Conservation (phyloP, 2,329 filamentous ascomycete genomes). For the Annulohypoxylon truncatum region DNA sequence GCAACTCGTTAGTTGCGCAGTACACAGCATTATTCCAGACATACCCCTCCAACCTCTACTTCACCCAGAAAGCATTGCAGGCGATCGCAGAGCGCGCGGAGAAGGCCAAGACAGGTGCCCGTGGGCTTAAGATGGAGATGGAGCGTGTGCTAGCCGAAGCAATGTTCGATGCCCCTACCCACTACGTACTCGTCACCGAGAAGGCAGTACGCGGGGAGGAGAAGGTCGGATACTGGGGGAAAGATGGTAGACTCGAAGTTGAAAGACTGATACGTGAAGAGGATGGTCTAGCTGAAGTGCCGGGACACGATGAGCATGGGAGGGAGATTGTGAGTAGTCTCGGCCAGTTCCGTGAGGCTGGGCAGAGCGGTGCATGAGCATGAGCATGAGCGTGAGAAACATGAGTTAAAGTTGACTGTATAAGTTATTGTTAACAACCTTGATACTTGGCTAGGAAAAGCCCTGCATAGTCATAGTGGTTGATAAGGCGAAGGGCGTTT, state of each 20-base stretch:
- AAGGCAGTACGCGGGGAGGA: constrained; percentile 72
- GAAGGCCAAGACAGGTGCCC: constrained; percentile 76
- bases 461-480: background rate
- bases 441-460: background rate
- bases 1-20: constrained; percentile 87
- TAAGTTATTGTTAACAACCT: background rate
- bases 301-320: constrained; percentile 11
- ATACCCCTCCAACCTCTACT: constrained; percentile 81
- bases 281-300: constrained; percentile 52
- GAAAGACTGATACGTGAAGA: constrained; percentile 76
- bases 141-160: constrained; percentile 81
- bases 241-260: constrained; percentile 76
- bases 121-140: constrained; percentile 83
- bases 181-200: constrained; percentile 80
- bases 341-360: constrained; percentile 49
- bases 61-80: constrained; percentile 84
- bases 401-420: background rate
- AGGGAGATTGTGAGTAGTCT: constrained; percentile 42
- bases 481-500: constrained; percentile 19
- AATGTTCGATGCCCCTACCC: constrained; percentile 83
- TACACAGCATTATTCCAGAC: constrained; percentile 88
- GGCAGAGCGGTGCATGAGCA: constrained; percentile 51
- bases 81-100: constrained; percentile 79
- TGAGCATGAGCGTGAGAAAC: no score
- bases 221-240: constrained; percentile 72